phyloP scores from a whole-genome alignment of 169 alveolate species.

The Plasmodium ovale region DNA sequence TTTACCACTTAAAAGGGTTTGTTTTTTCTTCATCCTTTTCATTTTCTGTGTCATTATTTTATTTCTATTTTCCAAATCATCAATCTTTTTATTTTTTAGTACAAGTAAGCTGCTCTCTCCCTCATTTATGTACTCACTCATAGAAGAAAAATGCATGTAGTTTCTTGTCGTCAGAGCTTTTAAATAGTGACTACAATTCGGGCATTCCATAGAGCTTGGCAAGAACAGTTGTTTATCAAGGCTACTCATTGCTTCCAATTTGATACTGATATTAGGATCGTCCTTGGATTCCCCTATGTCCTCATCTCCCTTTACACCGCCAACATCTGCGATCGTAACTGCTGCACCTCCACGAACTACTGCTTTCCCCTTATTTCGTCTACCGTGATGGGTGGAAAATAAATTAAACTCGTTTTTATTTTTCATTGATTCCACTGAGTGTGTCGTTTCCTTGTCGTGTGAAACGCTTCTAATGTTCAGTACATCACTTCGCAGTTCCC shows the following conservation, averaged over 20 bases:
- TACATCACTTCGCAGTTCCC: not conserved
- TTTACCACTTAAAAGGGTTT: not conserved
- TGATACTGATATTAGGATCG: not conserved
- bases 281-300: not conserved
- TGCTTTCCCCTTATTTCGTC: too few species aligned
- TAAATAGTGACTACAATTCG: conserved; percentile 29
- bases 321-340: not conserved
- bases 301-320: too few species aligned
- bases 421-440: not conserved
- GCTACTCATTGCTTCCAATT: not conserved
- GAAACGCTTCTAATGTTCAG: not conserved
- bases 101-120: conserved; percentile 46
- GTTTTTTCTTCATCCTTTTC: not conserved
- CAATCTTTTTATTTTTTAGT: conserved; percentile 48
- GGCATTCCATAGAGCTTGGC: conserved; percentile 11
- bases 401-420: not conserved
- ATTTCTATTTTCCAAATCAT: conserved; percentile 38
- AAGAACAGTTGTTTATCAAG: conserved; percentile 5
- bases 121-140: conserved; percentile 40
- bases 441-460: not conserved
- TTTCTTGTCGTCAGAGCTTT: conserved; percentile 43
- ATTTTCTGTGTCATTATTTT: conserved; percentile 19
- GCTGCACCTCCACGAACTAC: too few species aligned
- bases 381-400: too few species aligned
- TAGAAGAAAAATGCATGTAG: conserved; percentile 20